These are phyloP conservation scores for Phanerochaete carnosa DNA, from an alignment of 768 basidiomycete species.

Conservation along the genomic window DNA sequence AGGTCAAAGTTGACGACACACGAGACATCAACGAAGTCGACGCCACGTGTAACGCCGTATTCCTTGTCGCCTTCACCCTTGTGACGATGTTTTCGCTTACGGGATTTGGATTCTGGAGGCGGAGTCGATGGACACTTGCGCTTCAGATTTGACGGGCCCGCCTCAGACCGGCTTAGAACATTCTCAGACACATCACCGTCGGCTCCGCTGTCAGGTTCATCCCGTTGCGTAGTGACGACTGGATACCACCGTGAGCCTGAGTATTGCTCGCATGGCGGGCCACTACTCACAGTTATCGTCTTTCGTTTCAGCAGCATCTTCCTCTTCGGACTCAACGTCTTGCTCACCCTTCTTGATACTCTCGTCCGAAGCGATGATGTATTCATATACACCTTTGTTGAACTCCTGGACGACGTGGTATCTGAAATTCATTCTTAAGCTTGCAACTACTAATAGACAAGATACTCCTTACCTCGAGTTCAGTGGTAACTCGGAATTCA, in stretches of 20 bases:
- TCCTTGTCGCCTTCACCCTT: conserved; percentile 55
- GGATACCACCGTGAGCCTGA: background rate
- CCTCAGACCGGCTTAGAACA: conserved; percentile 20
- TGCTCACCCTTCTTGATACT: conserved; percentile 52
- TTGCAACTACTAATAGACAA: background rate
- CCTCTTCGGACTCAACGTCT: conserved; percentile 44
- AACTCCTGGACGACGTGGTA: conserved; percentile 98
- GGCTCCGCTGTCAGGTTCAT: conserved; percentile 11
- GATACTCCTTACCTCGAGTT: conserved; percentile 70
- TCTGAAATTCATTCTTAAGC: conserved; percentile 37
- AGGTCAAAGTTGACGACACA: conserved; percentile 99
- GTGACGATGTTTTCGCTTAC: conserved; percentile 47
- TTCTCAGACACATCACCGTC: conserved; percentile 23
- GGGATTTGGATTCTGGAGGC: conserved; percentile 37
- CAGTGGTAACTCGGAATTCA: conserved; percentile 93
- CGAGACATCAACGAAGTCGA: conserved; percentile 95
- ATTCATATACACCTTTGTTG: conserved; percentile 97
- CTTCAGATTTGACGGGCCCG: conserved; percentile 37
- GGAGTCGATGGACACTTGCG: conserved; percentile 51
- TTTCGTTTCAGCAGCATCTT: conserved; percentile 35
- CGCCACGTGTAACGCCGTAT: conserved; percentile 92
- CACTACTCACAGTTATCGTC: conserved; percentile 30
- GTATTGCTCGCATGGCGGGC: conserved; percentile 19
- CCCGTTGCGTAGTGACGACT: conserved; percentile 59
- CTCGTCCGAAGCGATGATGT: conserved; percentile 98